These are phyloP conservation scores for Dendrocalamus latiflorus DNA, from an alignment of 202 grass and related monocot species.

Conservation along the genomic window DNA sequence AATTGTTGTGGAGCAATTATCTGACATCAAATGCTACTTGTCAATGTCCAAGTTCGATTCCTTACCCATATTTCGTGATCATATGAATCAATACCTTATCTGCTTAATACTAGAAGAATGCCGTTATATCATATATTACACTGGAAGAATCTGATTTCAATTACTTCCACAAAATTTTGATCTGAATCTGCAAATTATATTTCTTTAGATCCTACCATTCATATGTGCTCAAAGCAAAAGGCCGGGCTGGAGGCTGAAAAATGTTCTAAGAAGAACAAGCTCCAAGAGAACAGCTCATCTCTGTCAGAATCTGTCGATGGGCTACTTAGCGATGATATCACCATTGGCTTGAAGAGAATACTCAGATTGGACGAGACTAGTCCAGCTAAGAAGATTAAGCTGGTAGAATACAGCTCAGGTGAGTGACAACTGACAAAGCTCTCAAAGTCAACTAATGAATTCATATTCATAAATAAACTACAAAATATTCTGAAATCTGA, in stretches of 20 bases:
- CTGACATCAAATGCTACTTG: too few species aligned
- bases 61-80: neutral
- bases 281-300: neutral
- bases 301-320: neutral
- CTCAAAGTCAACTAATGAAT: neutral
- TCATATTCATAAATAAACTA: neutral
- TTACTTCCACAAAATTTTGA: neutral
- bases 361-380: conserved; percentile 39
- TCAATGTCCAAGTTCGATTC: neutral
- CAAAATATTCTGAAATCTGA: neutral
- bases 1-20: too few species aligned
- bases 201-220: neutral
- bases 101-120: neutral
- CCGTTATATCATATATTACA: neutral
- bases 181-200: neutral
- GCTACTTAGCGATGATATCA: conserved; percentile 30
- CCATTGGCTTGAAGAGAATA: conserved; percentile 46
- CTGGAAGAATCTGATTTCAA: neutral
- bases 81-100: neutral
- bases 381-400: conserved; percentile 43
- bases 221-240: conserved; percentile 15
- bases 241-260: neutral
- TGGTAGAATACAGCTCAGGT: conserved; percentile 10
- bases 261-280: conserved; percentile 30
- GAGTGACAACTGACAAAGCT: neutral